Evolutionary conservation across 1,284 basidiomycete genomes (phyloP), one percentile per base, ranked within the genome.

Genomic region (Chalciporus sp.): DNA sequence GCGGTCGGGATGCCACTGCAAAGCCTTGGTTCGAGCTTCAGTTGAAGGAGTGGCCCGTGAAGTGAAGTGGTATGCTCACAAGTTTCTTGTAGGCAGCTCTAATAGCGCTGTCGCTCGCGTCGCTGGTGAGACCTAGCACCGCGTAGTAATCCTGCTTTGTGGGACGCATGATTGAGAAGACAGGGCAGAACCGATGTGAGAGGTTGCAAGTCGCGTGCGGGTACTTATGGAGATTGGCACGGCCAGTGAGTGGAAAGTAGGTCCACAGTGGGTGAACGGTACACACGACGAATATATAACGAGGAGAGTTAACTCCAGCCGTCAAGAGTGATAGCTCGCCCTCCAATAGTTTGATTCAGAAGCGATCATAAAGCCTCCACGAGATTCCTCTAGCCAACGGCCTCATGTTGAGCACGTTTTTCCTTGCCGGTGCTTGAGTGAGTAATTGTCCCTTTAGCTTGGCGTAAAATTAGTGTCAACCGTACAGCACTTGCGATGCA

Each of bases 1-100:
- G 55, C 90, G 85, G 73, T 70, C 68, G 39, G 68, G 68, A 27
- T 70, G 68, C 71, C 71, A 70, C n/a, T 65, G 70, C 19, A 72
- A 55, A 49, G 67, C 68, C 68, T 70, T 57, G 47, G 41, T 56
- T 28, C 31, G 47, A 53, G 31, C 16, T 33, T 60, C 17, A 59
- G 47, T 31, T n/a, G 28, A 53, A 44, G 47, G 39, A 47, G 47
- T 11, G 17, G 26, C 14, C 10, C 29, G 20, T 11, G 44, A 53
- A 39, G 33, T 29, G 47, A 37, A 23, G 40, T 14, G 19, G 12
- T 45, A 26, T 27, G 59, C 67, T 29, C 44, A 73, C 68, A 48
- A 69, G 60, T 56, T 69, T 70, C 51, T 71, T 72, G 60, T 73
- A 70, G 27, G 71, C 71, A 44, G 57, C 35, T 58, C 55, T 71